Conservation (phyloP, 495 filamentous ascomycete species). For the Aspergillus diversus region DNA sequence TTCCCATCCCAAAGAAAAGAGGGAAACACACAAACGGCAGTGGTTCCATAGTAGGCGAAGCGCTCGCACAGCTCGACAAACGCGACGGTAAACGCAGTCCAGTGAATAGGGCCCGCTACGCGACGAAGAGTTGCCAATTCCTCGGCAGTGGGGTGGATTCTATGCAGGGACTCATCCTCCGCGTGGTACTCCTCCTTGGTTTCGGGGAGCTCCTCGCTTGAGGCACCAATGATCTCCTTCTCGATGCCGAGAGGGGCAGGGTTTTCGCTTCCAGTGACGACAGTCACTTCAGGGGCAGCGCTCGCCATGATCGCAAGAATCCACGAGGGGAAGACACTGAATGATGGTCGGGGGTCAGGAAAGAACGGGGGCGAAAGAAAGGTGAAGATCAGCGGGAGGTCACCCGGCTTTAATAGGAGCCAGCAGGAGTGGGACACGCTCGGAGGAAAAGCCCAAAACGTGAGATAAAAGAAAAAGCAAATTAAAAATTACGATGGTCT, state of each 20-base stretch:
- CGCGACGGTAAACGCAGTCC: slow-evolving; percentile 67
- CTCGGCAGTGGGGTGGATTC: slow-evolving; percentile 57
- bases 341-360: background rate
- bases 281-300: background rate
- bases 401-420: background rate
- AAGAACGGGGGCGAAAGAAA: background rate
- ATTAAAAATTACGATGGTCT: background rate
- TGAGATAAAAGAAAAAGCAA: background rate
- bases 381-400: background rate
- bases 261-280: background rate
- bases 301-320: background rate
- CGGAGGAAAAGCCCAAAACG: background rate
- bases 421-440: background rate
- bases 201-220: slow-evolving; percentile 20
- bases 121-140: slow-evolving; percentile 64
- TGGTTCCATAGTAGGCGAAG: slow-evolving; percentile 79
- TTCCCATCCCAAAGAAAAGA: background rate
- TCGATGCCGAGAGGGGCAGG: background rate
- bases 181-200: slow-evolving; percentile 17
- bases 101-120: slow-evolving; percentile 67
- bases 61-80: slow-evolving; percentile 79
- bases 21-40: slow-evolving; percentile 62
- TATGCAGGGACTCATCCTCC: slow-evolving; percentile 26
- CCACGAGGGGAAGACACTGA: background rate
- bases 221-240: slow-evolving; percentile 14